phyloP scores from a whole-genome alignment of 2,329 filamentous ascomycete genomes.

The Cercospora sp. region DNA sequence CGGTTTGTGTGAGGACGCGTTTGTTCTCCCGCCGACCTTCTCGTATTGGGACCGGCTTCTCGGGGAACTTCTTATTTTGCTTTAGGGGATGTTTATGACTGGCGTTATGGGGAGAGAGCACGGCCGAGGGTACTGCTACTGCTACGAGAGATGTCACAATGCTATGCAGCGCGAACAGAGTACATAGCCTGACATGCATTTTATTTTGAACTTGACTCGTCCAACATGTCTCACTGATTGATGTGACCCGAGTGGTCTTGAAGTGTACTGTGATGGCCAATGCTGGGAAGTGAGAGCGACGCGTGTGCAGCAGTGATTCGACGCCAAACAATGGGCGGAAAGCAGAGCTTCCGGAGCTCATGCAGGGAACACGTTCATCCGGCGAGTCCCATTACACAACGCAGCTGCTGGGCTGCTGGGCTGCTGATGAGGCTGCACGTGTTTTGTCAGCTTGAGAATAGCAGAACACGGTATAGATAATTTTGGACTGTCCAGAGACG shows the following conservation, averaged over 20 bases:
- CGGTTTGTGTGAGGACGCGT: constrained; percentile 10
- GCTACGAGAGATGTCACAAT: constrained; percentile 24
- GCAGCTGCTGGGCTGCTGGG: not conserved
- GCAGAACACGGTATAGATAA: not conserved
- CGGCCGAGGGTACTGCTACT: constrained; percentile 10
- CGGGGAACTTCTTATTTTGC: constrained; percentile 2
- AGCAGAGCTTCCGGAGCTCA: not conserved
- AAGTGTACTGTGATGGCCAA: not conserved
- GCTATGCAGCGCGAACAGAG: constrained; percentile 20
- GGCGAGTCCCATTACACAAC: not conserved
- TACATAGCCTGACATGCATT: constrained; percentile 24
- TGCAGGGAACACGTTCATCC: not conserved
- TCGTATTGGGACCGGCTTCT: constrained; percentile 13
- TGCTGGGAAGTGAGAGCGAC: not conserved
- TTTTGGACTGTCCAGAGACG: not conserved
- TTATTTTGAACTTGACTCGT: constrained; percentile 6
- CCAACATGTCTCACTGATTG: not conserved
- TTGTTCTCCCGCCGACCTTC: constrained; percentile 10
- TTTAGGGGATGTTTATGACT: constrained; percentile 18
- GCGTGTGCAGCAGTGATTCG: constrained; percentile 6
- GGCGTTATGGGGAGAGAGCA: constrained; percentile 19
- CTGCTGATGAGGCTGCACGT: not conserved
- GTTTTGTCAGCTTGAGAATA: not conserved
- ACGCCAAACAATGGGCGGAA: not conserved
- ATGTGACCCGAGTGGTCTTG: not conserved